phyloP scores from a whole-genome alignment of 768 basidiomycete genomes.

The Lactifluus rugatus region DNA sequence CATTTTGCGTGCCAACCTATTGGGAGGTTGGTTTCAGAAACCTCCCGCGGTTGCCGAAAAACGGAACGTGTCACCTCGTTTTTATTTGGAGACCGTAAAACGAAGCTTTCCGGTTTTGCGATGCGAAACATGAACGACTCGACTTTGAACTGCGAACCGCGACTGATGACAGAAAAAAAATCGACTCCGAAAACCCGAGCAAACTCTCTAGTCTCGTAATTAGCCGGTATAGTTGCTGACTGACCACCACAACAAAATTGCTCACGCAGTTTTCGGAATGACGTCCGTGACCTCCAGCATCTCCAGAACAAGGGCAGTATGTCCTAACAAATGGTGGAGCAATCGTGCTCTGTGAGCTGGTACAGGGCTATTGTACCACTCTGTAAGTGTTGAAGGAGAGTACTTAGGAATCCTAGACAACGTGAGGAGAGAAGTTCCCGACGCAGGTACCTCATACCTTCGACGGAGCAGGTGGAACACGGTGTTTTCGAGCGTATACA shows the following conservation, averaged over 20 bases:
- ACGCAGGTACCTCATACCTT: constrained; percentile 39
- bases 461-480: constrained; percentile 69
- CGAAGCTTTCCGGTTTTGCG: constrained; percentile 89
- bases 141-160: constrained; percentile 98
- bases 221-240: not conserved
- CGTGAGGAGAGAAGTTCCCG: not conserved
- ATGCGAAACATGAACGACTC: constrained; percentile 98
- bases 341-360: constrained; percentile 47
- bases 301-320: constrained; percentile 62
- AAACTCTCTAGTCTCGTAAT: constrained; percentile 64
- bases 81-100: constrained; percentile 84
- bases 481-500: constrained; percentile 86
- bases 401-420: constrained; percentile 15
- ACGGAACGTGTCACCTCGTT: constrained; percentile 44
- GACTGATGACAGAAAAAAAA: constrained; percentile 88
- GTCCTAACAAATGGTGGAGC: constrained; percentile 52
- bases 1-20: constrained; percentile 92
- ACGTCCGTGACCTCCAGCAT: constrained; percentile 75
- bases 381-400: constrained; percentile 31
- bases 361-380: constrained; percentile 60
- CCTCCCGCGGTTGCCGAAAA: not conserved
- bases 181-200: constrained; percentile 96
- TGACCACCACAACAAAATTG: constrained; percentile 6
- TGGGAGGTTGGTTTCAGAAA: not conserved
- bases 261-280: constrained; percentile 85